Evolutionary conservation across 192 early-diverging fungal genomes (phyloP).

Genomic region (Entomortierella parvispora): DNA sequence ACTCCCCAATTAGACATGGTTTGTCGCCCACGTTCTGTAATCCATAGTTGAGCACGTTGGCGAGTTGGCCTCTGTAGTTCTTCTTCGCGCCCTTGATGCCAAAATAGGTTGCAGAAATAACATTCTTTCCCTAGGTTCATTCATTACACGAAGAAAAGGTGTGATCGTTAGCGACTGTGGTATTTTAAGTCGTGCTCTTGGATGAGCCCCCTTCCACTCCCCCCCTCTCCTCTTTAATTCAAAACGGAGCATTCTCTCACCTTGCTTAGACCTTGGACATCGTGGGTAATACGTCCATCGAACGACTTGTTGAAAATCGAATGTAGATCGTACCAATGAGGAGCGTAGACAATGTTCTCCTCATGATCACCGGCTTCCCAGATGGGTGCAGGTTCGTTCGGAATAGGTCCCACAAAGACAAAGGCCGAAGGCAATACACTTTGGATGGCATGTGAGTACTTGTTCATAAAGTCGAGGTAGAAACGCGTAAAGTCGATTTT

Average conservation of each 20-base stretch:
- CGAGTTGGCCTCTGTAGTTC: constrained; percentile 80
- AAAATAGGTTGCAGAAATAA: constrained; percentile 82
- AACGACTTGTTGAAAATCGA: constrained; percentile 78
- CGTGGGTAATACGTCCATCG: constrained; percentile 78
- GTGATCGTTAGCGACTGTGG: too few species aligned
- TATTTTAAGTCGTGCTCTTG: too few species aligned
- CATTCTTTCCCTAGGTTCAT: constrained; percentile 78
- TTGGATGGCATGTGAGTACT: constrained; percentile 71
- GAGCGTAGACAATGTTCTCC: constrained; percentile 76
- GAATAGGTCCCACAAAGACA: constrained; percentile 83
- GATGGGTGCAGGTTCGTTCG: constrained; percentile 74
- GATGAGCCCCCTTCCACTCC: too few species aligned
- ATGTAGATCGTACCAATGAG: constrained; percentile 91
- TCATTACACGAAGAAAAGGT: too few species aligned
- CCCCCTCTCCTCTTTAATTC: too few species aligned
- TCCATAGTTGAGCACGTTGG: constrained; percentile 70
- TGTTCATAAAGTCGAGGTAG: constrained; percentile 77
- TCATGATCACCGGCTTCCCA: constrained; percentile 58
- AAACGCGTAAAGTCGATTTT: constrained; percentile 70
- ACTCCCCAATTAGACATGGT: constrained; percentile 81
- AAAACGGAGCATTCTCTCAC: too few species aligned
- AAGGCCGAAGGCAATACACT: constrained; percentile 60
- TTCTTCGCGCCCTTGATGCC: constrained; percentile 77
- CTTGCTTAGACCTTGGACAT: constrained; percentile 78
- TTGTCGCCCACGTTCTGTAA: constrained; percentile 68